A percentile compares a stretch with the other conserved stretches of the same genome.
These are phyloP conservation scores for Escovopsis sp. DNA, from an alignment of 2,329 filamentous ascomycete species.

Conservation along the genomic window DNA sequence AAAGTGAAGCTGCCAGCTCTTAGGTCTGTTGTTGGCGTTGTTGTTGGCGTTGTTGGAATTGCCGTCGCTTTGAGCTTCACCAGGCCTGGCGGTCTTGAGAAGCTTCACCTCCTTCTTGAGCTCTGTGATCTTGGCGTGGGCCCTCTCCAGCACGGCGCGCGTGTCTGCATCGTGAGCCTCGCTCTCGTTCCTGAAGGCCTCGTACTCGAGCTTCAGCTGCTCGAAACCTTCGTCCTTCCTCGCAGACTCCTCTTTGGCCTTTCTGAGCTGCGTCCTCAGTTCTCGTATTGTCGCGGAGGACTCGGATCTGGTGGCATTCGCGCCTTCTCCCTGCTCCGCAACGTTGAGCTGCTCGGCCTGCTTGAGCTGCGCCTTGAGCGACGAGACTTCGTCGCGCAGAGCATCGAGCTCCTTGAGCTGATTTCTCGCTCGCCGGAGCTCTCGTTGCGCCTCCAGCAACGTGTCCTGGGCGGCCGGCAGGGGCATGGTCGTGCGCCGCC, in stretches of 20 bases:
- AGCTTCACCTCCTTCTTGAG: conserved; percentile 37
- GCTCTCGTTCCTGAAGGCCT: conserved; percentile 36
- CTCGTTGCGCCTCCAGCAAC: conserved; percentile 35
- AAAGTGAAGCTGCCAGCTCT: conserved; percentile 15
- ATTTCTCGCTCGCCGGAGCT: conserved; percentile 37
- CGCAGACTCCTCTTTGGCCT: conserved; percentile 26
- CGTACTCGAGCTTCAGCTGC: conserved; percentile 35
- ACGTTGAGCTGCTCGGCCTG: conserved; percentile 20
- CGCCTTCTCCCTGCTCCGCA: conserved; percentile 17
- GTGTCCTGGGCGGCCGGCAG: conserved; percentile 36
- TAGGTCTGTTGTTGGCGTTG: conserved; percentile 13
- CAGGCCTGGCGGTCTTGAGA: conserved; percentile 20
- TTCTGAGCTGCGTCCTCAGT: conserved; percentile 26
- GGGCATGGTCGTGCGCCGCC: conserved; percentile 21
- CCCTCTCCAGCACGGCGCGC: conserved; percentile 37
- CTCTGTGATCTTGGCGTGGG: conserved; percentile 40
- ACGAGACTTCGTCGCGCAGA: conserved; percentile 36
- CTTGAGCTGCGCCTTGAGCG: conserved; percentile 35
- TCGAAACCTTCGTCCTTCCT: conserved; percentile 35
- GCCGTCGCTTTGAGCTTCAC: too few relatives aligned
- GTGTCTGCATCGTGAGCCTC: conserved; percentile 39
- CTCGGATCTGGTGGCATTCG: conserved; percentile 12
- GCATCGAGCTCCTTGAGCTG: conserved; percentile 37
- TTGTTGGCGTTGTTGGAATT: too few relatives aligned
- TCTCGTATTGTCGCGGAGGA: conserved; percentile 16